Evolutionary conservation across 1,284 basidiomycete genomes (phyloP).

Genomic region (Irpex sp.): DNA sequence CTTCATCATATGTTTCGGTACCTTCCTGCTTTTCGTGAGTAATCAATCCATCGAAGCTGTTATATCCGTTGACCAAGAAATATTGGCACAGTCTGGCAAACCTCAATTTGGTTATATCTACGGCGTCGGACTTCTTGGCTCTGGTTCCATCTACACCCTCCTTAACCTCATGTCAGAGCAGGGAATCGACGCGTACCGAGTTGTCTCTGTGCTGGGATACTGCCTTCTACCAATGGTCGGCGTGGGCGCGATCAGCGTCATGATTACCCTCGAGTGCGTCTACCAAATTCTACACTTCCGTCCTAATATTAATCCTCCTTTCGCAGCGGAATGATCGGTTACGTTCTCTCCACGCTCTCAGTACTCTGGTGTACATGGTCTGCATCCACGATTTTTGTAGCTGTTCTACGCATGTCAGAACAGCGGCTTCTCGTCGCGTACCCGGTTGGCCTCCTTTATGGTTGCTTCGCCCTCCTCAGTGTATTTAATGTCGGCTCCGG

Average conservation of each 20-base stretch:
- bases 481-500: conserved; percentile 58
- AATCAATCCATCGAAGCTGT: neutral
- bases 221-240: conserved; percentile 97
- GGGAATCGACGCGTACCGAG: conserved; percentile 95
- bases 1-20: conserved; percentile 93
- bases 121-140: conserved; percentile 93
- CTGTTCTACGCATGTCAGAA: conserved; percentile 89
- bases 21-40: conserved; percentile 86
- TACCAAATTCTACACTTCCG: conserved; percentile 1
- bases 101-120: conserved; percentile 99
- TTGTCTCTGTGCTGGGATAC: conserved; percentile 95
- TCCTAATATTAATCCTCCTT: conserved; percentile 13
- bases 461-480: conserved; percentile 88
- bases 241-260: conserved; percentile 88
- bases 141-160: conserved; percentile 91
- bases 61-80: neutral
- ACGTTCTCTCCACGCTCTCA: conserved; percentile 74
- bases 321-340: conserved; percentile 75
- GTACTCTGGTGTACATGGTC: conserved; percentile 96
- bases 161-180: conserved; percentile 97
- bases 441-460: conserved; percentile 88
- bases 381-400: conserved; percentile 91
- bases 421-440: conserved; percentile 93
- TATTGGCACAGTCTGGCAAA: conserved; percentile 79
- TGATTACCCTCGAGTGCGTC: conserved; percentile 85